Conservation (phyloP, 1,139 yeast species). For the Yamadazyma songkhlaensis region DNA sequence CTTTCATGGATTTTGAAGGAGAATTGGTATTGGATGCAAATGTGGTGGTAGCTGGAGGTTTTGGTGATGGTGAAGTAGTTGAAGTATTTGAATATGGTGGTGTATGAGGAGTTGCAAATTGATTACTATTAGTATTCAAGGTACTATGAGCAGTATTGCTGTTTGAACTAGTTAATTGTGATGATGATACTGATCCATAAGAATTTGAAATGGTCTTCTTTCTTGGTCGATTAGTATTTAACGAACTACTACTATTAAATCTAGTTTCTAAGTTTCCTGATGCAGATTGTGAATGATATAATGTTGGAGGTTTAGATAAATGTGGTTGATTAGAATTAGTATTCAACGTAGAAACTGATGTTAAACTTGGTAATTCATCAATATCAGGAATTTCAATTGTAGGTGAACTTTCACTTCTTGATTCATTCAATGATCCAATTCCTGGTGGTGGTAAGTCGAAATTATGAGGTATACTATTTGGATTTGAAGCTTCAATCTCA, state of each 20-base stretch:
- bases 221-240: constrained; percentile 22
- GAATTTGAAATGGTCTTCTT: constrained; percentile 43
- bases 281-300: constrained; percentile 50
- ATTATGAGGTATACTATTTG: constrained; percentile 6
- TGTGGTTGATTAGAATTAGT: constrained; percentile 20
- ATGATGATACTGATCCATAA: constrained; percentile 17
- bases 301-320: constrained; percentile 44
- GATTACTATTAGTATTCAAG: constrained; percentile 2
- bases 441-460: constrained; percentile 18
- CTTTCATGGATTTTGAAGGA: constrained; percentile 57
- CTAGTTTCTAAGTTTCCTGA: constrained; percentile 42
- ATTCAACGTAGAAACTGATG: constrained; percentile 12
- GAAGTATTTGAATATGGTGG: constrained; percentile 30
- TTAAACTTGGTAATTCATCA: constrained; percentile 31
- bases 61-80: constrained; percentile 40
- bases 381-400: constrained; percentile 48
- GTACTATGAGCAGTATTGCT: constrained; percentile 2
- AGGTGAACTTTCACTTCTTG: constrained; percentile 33
- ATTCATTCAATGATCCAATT: constrained; percentile 9
- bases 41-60: constrained; percentile 28
- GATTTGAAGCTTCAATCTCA: constrained; percentile 11
- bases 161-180: constrained; percentile 1
- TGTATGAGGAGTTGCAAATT: constrained; percentile 27
- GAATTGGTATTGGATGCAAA: constrained; percentile 26
- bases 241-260: constrained; percentile 12